Evolutionary conservation across 1,284 basidiomycete species (phyloP).

Genomic region (Exobasidium cylindrosporum): DNA sequence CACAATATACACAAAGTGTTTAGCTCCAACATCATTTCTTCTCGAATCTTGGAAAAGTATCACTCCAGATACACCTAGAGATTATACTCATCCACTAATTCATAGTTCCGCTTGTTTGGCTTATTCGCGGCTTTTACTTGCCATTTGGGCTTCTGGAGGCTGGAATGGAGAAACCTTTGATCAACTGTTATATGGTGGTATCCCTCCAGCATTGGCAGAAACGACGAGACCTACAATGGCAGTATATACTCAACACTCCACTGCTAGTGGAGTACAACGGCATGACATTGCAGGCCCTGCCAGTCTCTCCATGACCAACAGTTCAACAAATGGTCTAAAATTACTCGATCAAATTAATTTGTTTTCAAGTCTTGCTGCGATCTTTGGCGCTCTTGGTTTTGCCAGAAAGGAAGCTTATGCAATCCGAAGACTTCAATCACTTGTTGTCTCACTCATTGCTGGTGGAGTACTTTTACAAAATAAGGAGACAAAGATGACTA

Average conservation of each 20-base stretch:
- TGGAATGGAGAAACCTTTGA: constrained; percentile 54
- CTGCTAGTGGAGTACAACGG: constrained; percentile 34
- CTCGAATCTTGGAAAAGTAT: constrained; percentile 38
- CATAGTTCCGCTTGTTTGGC: constrained; percentile 47
- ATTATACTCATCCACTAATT: constrained; percentile 52
- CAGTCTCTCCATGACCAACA: constrained; percentile 36
- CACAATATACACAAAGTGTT: constrained; percentile 49
- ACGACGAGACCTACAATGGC: constrained; percentile 28
- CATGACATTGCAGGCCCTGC: constrained; percentile 48
- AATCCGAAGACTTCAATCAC: constrained; percentile 38
- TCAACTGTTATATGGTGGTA: constrained; percentile 51
- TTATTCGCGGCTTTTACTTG: constrained; percentile 49
- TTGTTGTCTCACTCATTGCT: constrained; percentile 34
- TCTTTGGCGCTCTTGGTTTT: constrained; percentile 50
- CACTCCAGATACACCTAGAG: constrained; percentile 47
- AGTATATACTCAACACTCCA: constrained; percentile 35
- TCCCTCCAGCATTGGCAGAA: constrained; percentile 44
- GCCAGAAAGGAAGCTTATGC: constrained; percentile 41
- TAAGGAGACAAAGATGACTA: background rate
- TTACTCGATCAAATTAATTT: constrained; percentile 45
- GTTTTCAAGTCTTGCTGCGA: constrained; percentile 34
- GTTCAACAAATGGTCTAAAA: constrained; percentile 37
- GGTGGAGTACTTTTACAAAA: constrained; percentile 11
- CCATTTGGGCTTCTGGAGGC: constrained; percentile 48
- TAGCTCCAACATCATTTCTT: constrained; percentile 46